Evolutionary conservation across 164 flowering plant species (phyloP), one percentile per base, ranked within the genome.

Genomic region (Dillenia suffruticosa): DNA sequence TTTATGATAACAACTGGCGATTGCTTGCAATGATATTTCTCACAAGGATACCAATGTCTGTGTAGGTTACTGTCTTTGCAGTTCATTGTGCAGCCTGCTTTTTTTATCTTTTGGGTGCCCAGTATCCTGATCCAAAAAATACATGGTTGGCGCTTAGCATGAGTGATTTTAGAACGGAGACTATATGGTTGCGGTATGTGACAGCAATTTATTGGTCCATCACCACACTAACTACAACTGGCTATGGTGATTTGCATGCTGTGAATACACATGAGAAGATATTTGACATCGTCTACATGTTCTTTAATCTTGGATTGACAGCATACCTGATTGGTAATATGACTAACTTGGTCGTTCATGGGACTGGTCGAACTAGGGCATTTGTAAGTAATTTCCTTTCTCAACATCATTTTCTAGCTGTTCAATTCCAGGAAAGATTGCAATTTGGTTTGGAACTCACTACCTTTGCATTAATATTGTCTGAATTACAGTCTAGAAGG

Each of bases 201-300:
- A 75, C 72, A n/a, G 63, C 89, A 13, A 59, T 84, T 2, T 86
- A 82, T 61, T 86, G 89, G 89, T 81, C 92, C 47, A 82, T 81
- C 9, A 67, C 83, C 47, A 86, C 92, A 3, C 74, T 81, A 3
- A 65, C 89, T 44, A 82, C 89, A 0, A 73, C 74, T 14, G 92
- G 89, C 9, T 86, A 86, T 70, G 92, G 92, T 32, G 92, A 86
- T 76, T 40, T 84, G 43, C 92, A 86, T 68, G 70, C 89, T 22
- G 80, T 74, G 10, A 84, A 82, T 60, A 43, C 75, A 63, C 50
- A 49, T n/a, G 89, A 86, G 71, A 84, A 71, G 87, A 4, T 72
- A 14, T 84, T 84, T 50, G 75, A 57, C 63, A 75, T 73, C 50
- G 68, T 79, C 56, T 86, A 76, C 73, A 73, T 84, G 84, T 65